A percentile compares a stretch with the other conserved stretches of the same genome.
phyloP scores from a whole-genome alignment of 2,329 filamentous ascomycete genomes.

The Stachybotrys elegans region DNA sequence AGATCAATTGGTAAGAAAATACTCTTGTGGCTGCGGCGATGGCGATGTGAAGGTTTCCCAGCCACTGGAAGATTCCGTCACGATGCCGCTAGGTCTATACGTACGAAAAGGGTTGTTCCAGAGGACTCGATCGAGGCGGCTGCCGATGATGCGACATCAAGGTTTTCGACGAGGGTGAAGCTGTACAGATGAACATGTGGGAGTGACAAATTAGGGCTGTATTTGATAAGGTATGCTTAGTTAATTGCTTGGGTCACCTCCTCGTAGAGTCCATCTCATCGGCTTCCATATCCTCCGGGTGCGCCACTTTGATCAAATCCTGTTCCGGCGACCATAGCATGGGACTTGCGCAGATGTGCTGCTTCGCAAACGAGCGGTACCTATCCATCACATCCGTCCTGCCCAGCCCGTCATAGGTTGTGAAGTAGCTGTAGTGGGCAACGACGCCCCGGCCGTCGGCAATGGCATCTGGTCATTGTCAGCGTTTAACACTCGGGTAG shows the following conservation, averaged over 20 bases:
- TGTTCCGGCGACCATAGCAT: slow-evolving; percentile 23
- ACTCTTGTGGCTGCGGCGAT: too few relatives aligned
- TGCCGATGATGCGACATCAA: too few relatives aligned
- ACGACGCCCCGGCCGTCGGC: slow-evolving; percentile 50
- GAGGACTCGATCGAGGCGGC: background rate
- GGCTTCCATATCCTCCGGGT: background rate
- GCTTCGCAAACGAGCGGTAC: slow-evolving; percentile 47
- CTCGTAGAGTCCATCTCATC: background rate
- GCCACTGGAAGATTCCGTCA: too few relatives aligned
- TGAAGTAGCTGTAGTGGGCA: slow-evolving; percentile 46
- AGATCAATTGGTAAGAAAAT: too few relatives aligned
- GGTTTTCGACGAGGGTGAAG: background rate
- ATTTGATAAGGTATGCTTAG: background rate
- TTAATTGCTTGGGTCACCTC: background rate
- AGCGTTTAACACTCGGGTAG: slow-evolving; percentile 5
- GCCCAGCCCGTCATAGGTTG: slow-evolving; percentile 33
- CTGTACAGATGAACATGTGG: background rate
- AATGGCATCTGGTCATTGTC: slow-evolving; percentile 28
- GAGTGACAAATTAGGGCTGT: background rate
- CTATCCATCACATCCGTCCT: slow-evolving; percentile 48
- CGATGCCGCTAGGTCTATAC: background rate
- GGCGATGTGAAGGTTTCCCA: too few relatives aligned
- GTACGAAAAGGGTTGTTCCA: background rate
- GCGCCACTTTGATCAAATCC: slow-evolving; percentile 6
- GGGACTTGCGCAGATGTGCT: slow-evolving; percentile 38